Percentiles rank a stretch among this genome's conserved stretches.
These are phyloP conservation scores for Basidiobolus heterosporus DNA, from an alignment of 371 early-diverging fungal species.

Conservation along the genomic window DNA sequence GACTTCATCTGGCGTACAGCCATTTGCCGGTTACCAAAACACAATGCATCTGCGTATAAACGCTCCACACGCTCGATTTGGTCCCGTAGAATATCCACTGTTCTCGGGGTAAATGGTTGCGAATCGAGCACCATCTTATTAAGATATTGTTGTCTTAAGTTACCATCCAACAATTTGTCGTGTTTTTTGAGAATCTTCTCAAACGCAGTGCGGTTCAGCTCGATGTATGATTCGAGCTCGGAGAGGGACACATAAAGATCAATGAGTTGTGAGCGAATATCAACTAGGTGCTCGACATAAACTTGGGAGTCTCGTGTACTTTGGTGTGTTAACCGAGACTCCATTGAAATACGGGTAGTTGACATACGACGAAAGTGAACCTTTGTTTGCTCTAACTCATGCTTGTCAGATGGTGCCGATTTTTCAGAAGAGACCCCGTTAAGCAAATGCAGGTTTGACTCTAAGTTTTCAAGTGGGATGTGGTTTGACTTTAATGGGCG, in stretches of 20 bases:
- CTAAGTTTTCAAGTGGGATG: background rate
- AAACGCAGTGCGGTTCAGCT: conserved; percentile 89
- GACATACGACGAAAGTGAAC: background rate
- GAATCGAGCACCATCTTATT: conserved; percentile 37
- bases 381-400: conserved; percentile 4
- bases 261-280: conserved; percentile 21
- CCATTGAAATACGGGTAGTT: conserved; percentile 1
- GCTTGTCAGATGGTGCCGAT: conserved; percentile 3
- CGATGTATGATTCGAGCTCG: conserved; percentile 76
- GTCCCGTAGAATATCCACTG: conserved; percentile 35
- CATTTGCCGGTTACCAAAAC: conserved; percentile 28
- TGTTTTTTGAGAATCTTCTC: conserved; percentile 90
- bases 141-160: conserved; percentile 15
- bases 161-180: conserved; percentile 66
- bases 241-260: conserved; percentile 63
- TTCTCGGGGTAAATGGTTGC: conserved; percentile 41
- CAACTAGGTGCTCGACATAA: background rate
- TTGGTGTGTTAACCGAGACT: conserved; percentile 15
- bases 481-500: background rate
- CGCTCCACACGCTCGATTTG: conserved; percentile 37
- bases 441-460: background rate
- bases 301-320: conserved; percentile 10
- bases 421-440: background rate
- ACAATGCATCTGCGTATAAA: conserved; percentile 34
- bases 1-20: conserved; percentile 59